Evolutionary conservation across 768 basidiomycete species (phyloP).

Genomic region (Phanerochaete sordida): DNA sequence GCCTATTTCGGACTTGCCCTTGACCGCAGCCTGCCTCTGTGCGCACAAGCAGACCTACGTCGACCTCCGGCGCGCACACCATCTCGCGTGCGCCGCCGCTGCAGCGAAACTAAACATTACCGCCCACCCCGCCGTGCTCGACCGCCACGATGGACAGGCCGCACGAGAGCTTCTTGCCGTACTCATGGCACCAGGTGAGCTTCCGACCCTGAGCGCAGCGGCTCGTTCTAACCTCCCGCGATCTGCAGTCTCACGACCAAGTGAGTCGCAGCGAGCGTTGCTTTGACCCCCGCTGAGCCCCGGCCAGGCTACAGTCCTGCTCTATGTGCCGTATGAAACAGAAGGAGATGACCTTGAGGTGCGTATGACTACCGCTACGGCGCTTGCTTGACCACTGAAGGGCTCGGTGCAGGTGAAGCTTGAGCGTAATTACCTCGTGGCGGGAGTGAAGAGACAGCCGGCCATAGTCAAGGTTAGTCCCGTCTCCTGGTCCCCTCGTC

Average conservation of each 20-base stretch:
- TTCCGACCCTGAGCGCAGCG: not conserved
- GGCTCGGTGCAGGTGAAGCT: conserved; percentile 53
- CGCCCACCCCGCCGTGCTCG: not conserved
- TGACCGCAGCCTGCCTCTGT: not conserved
- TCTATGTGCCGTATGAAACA: conserved; percentile 70
- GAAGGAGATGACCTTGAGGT: conserved; percentile 71
- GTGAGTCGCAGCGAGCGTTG: conserved; percentile 32
- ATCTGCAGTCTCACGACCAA: conserved; percentile 79
- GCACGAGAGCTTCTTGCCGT: conserved; percentile 37
- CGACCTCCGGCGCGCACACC: no score
- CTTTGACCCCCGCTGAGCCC: conserved; percentile 19
- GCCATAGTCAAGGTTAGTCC: conserved; percentile 67
- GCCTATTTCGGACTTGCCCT: not conserved
- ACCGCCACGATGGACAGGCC: conserved; percentile 20
- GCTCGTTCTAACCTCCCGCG: conserved; percentile 4
- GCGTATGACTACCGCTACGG: conserved; percentile 18
- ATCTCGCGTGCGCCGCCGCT: not conserved
- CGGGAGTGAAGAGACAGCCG: conserved; percentile 65
- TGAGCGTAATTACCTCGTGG: conserved; percentile 67
- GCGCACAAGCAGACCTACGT: not conserved
- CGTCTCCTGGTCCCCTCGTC: not conserved
- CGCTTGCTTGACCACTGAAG: not conserved
- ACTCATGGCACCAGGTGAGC: conserved; percentile 86
- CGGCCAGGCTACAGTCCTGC: conserved; percentile 67
- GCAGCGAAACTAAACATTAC: no score